phyloP scores from a whole-genome alignment of 768 basidiomycete genomes.

The Thelephora aurantiotincta region DNA sequence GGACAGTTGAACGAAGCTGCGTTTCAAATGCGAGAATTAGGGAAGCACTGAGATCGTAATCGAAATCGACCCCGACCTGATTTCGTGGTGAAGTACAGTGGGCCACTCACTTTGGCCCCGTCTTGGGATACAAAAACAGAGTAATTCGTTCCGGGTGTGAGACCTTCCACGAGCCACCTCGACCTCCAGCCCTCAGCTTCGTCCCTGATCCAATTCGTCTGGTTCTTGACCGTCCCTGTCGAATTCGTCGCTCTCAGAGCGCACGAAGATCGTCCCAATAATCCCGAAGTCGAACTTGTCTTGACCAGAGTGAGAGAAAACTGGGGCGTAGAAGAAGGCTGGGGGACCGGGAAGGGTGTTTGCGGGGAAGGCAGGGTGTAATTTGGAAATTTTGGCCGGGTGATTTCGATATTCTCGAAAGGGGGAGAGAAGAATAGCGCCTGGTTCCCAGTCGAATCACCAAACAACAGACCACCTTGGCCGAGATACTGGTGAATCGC shows the following conservation, averaged over 20 bases:
- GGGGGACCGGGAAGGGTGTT: slow-evolving; percentile 25
- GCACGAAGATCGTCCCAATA: slow-evolving; percentile 44
- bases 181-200: slow-evolving; percentile 39
- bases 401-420: slow-evolving; percentile 17
- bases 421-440: slow-evolving; percentile 59
- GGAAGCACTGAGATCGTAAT: not conserved
- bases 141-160: slow-evolving; percentile 61
- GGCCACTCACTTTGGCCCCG: slow-evolving; percentile 43
- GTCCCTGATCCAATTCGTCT: slow-evolving; percentile 44
- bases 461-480: slow-evolving; percentile 36
- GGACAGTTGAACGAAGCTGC: slow-evolving; percentile 56
- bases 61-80: slow-evolving; percentile 29
- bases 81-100: slow-evolving; percentile 65
- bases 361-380: slow-evolving; percentile 58
- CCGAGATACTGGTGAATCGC: slow-evolving; percentile 32
- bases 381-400: slow-evolving; percentile 49
- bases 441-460: slow-evolving; percentile 63
- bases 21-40: not conserved
- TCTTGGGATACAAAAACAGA: slow-evolving; percentile 55
- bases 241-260: slow-evolving; percentile 26
- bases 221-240: slow-evolving; percentile 24
- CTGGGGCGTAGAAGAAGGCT: slow-evolving; percentile 22
- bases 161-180: slow-evolving; percentile 50
- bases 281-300: slow-evolving; percentile 24
- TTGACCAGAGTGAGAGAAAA: slow-evolving; percentile 42